Base-by-base conservation (phyloP, 257 asterid species). In the Nicotiana tomentosiformis region DNA sequence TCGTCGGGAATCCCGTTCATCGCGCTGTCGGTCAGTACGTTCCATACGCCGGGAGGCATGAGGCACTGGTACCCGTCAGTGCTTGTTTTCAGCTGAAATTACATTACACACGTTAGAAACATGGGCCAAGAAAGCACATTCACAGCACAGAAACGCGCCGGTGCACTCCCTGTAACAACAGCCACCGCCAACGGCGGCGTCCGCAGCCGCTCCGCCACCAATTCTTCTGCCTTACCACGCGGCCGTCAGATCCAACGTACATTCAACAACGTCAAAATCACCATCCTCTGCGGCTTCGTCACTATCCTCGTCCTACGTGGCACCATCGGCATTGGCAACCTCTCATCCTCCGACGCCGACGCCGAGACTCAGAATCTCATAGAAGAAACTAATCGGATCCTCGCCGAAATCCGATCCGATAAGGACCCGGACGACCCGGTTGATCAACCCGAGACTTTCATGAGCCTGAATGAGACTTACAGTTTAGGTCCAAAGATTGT, bases 251-350 rank as follows among this genome's bases (percentile, higher is more conserved):
- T 92, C 84, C 87, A 89, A 29, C 92, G 89, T 51, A 92, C 96
- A 1, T 91, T 91, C 85, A 95, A 92, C 92, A 93, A 90, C 69
- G 55, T 95, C 46, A 95, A 93, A 89, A 92, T 95, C 88, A 95
- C 98, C 0, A 66, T 95, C 39, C 89, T 95, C 74, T 95, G 98
- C 81, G 97, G 98, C 81, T 89, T 95, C 78, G 93, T 95, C 80
- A 95, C 98, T 15, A 91, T 93, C 80, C 91, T 95, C 23, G 98
- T 95, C 5, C 91, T 95, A 12, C 96, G 98, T 8, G 98, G 98
- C 76, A 95, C 98, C 29, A 91, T 93, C 77, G 97, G 98, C 20
- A 72, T 95, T 74, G 93, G 95, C 33, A 89, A 81, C 86, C 93
- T 95, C 81, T 87, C 86, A 10, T 88, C 96, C 60, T 56, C 87